phyloP scores from a whole-genome alignment of 345 rosid species.

The Linum lewisii region DNA sequence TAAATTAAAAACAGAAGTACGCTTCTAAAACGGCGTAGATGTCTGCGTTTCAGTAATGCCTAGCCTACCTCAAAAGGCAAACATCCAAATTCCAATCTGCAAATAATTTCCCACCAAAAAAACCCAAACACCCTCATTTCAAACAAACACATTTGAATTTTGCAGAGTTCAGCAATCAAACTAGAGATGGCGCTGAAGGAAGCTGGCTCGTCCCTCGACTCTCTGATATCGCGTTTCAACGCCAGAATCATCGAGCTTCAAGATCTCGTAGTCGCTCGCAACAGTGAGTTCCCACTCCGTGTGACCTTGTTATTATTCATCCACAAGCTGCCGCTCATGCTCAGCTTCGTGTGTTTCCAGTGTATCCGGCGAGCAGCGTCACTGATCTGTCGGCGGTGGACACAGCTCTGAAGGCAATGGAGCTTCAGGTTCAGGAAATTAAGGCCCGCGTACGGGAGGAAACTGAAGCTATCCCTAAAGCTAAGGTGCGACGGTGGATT shows the following conservation, averaged over 20 bases:
- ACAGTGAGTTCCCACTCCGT: constrained; percentile 44
- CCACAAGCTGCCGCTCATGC: not conserved
- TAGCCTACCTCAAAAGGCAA: no score
- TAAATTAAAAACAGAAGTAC: no score
- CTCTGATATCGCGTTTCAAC: constrained; percentile 54
- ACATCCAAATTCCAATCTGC: not conserved
- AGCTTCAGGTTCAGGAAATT: constrained; percentile 70
- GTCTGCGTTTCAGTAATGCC: no score
- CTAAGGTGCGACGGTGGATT: constrained; percentile 34
- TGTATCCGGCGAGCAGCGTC: constrained; percentile 69
- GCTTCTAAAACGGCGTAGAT: no score
- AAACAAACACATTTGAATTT: not conserved
- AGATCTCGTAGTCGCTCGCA: constrained; percentile 80
- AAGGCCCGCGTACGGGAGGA: constrained; percentile 72
- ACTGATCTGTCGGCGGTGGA: constrained; percentile 64
- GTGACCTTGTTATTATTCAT: not conserved
- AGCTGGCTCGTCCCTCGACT: constrained; percentile 63
- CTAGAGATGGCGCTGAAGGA: constrained; percentile 46
- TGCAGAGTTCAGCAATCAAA: not conserved
- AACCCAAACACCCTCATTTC: not conserved
- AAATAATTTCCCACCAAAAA: not conserved
- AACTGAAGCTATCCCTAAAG: constrained; percentile 70
- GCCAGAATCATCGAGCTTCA: constrained; percentile 66
- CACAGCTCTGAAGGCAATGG: constrained; percentile 62
- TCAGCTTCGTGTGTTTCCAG: constrained; percentile 22